Conservation (phyloP, 2,329 filamentous ascomycete species). For the Colletotrichum sp. region DNA sequence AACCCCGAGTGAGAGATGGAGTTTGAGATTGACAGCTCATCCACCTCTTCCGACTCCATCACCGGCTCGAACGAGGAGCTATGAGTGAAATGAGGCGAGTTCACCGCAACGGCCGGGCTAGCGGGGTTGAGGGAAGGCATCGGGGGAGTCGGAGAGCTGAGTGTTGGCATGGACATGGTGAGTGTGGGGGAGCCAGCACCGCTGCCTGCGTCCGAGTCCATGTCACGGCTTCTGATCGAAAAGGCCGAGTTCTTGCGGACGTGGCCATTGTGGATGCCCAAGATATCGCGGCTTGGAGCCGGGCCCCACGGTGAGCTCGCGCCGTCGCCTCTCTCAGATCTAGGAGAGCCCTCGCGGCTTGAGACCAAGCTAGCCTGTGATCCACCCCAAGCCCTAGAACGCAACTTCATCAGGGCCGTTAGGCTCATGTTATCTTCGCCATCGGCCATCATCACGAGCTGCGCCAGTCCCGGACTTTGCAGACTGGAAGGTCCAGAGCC, state of each 20-base stretch:
- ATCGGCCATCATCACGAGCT: slow-evolving; percentile 71
- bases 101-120: slow-evolving; percentile 17
- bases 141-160: slow-evolving; percentile 29
- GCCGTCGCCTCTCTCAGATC: slow-evolving; percentile 53
- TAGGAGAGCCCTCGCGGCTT: slow-evolving; percentile 55
- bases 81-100: slow-evolving; percentile 27
- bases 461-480: slow-evolving; percentile 76
- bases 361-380: slow-evolving; percentile 75
- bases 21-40: slow-evolving; percentile 19
- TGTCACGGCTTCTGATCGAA: slow-evolving; percentile 53
- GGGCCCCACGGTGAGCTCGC: slow-evolving; percentile 46
- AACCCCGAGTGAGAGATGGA: slow-evolving; percentile 27
- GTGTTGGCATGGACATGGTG: slow-evolving; percentile 42
- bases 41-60: slow-evolving; percentile 41
- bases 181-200: slow-evolving; percentile 56
- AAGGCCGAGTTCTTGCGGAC: slow-evolving; percentile 55
- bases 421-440: slow-evolving; percentile 72
- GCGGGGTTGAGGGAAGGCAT: slow-evolving; percentile 13
- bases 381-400: slow-evolving; percentile 80
- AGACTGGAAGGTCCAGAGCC: slow-evolving; percentile 54
- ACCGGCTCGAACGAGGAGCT: slow-evolving; percentile 41
- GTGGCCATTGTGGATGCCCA: slow-evolving; percentile 31
- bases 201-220: slow-evolving; percentile 53
- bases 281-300: slow-evolving; percentile 16
- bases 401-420: slow-evolving; percentile 72